Base-by-base conservation (phyloP, 768 basidiomycete species). In the Hygrophorus russula region DNA sequence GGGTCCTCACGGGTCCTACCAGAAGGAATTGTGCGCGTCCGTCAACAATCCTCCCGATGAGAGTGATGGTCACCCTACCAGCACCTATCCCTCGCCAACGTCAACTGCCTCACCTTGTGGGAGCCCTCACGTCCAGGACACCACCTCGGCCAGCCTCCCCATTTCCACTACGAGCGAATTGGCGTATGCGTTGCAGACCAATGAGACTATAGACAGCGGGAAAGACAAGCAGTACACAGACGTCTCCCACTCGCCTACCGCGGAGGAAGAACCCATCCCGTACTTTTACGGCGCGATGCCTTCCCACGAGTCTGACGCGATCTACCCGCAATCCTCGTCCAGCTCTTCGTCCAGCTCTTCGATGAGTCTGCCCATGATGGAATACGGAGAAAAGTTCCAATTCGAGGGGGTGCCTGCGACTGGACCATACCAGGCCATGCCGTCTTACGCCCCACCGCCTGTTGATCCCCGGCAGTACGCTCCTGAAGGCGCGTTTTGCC, bases 71-170 rank as follows among this genome's bases (percentile, higher is more conserved):
- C 39, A 31, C 28, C 14, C 37, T 36, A 47, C 48, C 14, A 59
- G 53, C 13, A 62, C 57, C 11, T 71, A 71, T 37, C 53, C 69
- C 29, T 71, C 70, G 0, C 70, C 70, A 12, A 53, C 66, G 1
- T 69, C 70, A 15, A 71, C 70, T 3, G 56, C 69, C 17, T 69
- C 69, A 1, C 64, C 71, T 5, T 58, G 58, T 17, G 59, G 57
- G 10, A 64, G 60, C 47, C 60, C 67, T 27, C 50, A 51, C 19
- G 43, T 49, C 14, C 32, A 53, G 2, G 18, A 52, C 13, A 19
- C 45, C 6, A 41, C 46, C 1, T 33, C 49, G 13, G 39, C 49
- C n/a, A 41, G 33, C n/a, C 46, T 63, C 13, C 54, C 53, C 11
- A 60, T 64, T 38, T 63, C 62, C 19, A 52, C 54, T 33, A 58